Conservation (phyloP, 176 grass and related monocot genomes). For the Carex parvula region DNA sequence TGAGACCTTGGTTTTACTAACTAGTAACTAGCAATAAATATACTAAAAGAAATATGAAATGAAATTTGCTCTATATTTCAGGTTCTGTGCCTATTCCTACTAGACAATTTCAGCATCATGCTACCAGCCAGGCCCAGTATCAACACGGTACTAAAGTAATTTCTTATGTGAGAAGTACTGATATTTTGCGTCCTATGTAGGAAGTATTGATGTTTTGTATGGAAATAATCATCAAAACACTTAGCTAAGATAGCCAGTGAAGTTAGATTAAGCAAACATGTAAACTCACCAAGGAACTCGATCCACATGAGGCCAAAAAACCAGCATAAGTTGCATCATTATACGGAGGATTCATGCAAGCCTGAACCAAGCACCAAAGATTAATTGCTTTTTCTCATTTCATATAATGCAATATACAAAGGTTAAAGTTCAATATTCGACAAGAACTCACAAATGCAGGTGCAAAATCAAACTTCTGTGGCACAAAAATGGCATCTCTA, state of each 20-base stretch:
- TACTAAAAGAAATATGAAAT: background rate
- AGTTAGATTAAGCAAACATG: background rate
- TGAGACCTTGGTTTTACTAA: background rate
- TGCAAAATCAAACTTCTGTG: conserved; percentile 24
- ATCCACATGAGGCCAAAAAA: conserved; percentile 42
- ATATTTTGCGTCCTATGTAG: background rate
- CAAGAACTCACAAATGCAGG: conserved; percentile 14
- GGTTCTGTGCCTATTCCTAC: background rate
- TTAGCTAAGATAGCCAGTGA: background rate
- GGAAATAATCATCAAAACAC: background rate
- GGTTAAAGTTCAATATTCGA: background rate
- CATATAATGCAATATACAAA: background rate
- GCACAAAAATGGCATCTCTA: background rate
- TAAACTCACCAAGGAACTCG: conserved; percentile 42
- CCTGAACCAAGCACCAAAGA: conserved; percentile 27
- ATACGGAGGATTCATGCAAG: conserved; percentile 43
- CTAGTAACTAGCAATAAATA: background rate
- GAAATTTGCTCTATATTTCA: background rate
- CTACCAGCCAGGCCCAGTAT: background rate
- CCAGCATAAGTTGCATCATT: conserved; percentile 52
- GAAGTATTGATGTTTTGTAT: background rate
- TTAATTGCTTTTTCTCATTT: conserved; percentile 3
- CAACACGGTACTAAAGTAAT: background rate
- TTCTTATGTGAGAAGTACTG: background rate
- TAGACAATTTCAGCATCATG: background rate